These are phyloP conservation scores for Exophiala lecanii-corni DNA, from an alignment of 2,329 filamentous ascomycete species.

Conservation along the genomic window DNA sequence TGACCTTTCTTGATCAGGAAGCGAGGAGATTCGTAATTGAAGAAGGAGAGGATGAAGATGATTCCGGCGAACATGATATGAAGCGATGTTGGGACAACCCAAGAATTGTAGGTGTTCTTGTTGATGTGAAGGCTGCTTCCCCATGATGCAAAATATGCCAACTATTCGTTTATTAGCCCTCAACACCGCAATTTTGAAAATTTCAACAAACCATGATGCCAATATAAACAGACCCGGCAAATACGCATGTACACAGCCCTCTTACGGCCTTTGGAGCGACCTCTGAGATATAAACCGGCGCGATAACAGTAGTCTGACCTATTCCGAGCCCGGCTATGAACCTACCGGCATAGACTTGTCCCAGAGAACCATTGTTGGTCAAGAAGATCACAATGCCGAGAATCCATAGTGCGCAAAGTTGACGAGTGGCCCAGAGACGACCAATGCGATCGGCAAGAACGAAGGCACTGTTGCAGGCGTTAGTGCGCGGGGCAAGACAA, in stretches of 20 bases:
- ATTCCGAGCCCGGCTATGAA: constrained; percentile 42
- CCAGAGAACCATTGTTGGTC: constrained; percentile 32
- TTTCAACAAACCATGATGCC: constrained; percentile 55
- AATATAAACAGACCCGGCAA: constrained; percentile 67
- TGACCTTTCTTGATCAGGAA: constrained; percentile 64
- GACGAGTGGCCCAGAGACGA: constrained; percentile 26
- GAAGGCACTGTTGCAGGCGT: constrained; percentile 25
- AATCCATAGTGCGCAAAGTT: constrained; percentile 24
- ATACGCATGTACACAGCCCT: constrained; percentile 68
- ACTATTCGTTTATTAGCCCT: too few species aligned
- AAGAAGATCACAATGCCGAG: constrained; percentile 32
- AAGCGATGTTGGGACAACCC: constrained; percentile 66
- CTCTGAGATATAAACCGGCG: constrained; percentile 68
- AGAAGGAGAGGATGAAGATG: constrained; percentile 65
- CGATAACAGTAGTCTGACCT: constrained; percentile 39
- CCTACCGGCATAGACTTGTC: constrained; percentile 41
- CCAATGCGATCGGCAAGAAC: constrained; percentile 30
- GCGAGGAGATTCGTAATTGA: constrained; percentile 65
- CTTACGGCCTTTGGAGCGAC: constrained; percentile 64
- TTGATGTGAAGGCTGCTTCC: constrained; percentile 51
- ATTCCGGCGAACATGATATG: constrained; percentile 73
- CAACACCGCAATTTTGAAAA: too few species aligned
- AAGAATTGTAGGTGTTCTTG: constrained; percentile 38
- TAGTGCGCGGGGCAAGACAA: constrained; percentile 19
- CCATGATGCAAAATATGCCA: constrained; percentile 60